Base-by-base conservation (phyloP, 805 yeast genomes). In the Teunomyces lycoperdinae region DNA sequence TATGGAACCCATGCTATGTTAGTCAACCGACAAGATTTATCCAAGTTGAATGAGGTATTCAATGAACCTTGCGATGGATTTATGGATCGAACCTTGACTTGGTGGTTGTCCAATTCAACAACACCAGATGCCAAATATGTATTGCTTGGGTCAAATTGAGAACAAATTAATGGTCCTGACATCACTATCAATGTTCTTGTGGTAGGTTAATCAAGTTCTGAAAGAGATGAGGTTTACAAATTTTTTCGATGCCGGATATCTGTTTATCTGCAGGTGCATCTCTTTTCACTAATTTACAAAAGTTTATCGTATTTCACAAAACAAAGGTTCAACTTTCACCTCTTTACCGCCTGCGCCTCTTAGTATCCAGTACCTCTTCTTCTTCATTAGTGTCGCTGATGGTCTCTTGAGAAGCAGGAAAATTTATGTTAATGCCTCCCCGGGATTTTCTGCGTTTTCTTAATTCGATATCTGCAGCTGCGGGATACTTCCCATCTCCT, bases 81-180 rank as follows among this genome's bases (percentile, higher is more conserved):
- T 3, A 74, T 58, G 14, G 85, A 75, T 58, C 83, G 84, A 2
- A 86, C 87, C 48, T 83, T 74, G 33, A 89, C 68, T 53, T 82
- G 81, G 58, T 86, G 92, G 4, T 83, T 73, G 62, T 87, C 92
- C 50, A 89, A 75, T 1, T 89, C 85, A 31, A 81, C 79, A 16
- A 80, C 69, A 0, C 80, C 88, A 40, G 82, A 78, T 24, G 91
- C 89, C 55, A 83, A 75, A 58, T 74, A 76, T 39, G 77, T 71
- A n/a, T 85, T 83, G 1, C 78, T 65, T 9, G 82, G 75, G 63
- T 89, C 92, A 61, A 83, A 88, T 34, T 66, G 68, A 20, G 84
- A 74, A 13, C 69, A 57, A 30, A 71, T 51, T 35, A 71, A 47
- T 5, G 74, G 71, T 31, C 63, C 63, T 38, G 41, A 38, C 41